phyloP scores from a whole-genome alignment of 1,139 yeast genomes.

The Zhuliangozyma blackwelliae region DNA sequence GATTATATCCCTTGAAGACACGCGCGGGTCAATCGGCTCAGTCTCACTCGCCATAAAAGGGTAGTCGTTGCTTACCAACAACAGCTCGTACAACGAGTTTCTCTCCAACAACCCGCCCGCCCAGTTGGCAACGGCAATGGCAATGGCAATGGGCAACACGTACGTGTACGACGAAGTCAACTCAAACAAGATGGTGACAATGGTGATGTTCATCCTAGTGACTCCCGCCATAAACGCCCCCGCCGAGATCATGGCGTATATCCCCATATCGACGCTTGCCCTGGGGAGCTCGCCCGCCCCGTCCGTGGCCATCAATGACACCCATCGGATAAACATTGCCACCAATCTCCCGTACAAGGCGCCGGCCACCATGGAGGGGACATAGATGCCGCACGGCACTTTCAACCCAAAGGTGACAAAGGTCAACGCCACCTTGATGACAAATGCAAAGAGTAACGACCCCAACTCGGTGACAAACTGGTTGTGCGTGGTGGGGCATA shows the following conservation, averaged over 20 bases:
- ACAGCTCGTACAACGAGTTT: conserved; percentile 48
- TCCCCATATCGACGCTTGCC: conserved; percentile 48
- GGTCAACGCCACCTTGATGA: conserved; percentile 45
- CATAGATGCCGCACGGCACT: conserved; percentile 64
- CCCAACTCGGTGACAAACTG: conserved; percentile 31
- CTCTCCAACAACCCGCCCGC: conserved; percentile 52
- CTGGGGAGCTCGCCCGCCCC: background rate
- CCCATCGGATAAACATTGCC: conserved; percentile 45
- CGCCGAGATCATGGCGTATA: conserved; percentile 64
- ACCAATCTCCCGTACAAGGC: conserved; percentile 59
- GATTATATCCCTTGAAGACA: conserved; percentile 36
- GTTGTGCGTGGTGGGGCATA: conserved; percentile 38
- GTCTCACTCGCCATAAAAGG: conserved; percentile 48
- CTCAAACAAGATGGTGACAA: conserved; percentile 58
- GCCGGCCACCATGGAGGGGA: conserved; percentile 67
- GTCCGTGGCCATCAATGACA: conserved; percentile 18
- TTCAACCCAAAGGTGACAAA: conserved; percentile 57
- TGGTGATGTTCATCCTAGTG: conserved; percentile 60
- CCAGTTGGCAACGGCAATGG: conserved; percentile 59
- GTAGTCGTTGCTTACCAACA: conserved; percentile 48
- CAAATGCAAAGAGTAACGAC: conserved; percentile 39
- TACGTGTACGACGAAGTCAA: conserved; percentile 58
- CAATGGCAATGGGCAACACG: conserved; percentile 55
- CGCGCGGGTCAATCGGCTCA: conserved; percentile 35
- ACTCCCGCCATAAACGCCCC: conserved; percentile 71